phyloP scores from a whole-genome alignment of 257 asterid genomes.

The Gardenia jasminoides region DNA sequence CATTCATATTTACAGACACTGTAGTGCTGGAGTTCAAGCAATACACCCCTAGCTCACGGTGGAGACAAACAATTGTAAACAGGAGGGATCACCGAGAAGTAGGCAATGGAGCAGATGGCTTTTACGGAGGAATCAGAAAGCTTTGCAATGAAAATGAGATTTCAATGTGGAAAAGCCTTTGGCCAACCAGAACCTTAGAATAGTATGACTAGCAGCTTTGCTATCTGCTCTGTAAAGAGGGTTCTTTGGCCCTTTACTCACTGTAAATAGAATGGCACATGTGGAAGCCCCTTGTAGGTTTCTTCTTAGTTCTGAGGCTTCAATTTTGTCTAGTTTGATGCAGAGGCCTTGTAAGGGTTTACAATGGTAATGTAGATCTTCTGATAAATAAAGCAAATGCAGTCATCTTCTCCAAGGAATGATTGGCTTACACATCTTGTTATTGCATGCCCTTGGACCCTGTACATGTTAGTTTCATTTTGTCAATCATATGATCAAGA shows the following conservation, averaged over 20 bases:
- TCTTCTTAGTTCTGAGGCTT: slow-evolving; percentile 7
- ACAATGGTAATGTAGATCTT: neutral
- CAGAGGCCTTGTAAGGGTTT: neutral
- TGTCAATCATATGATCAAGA: neutral
- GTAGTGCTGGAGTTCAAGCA: slow-evolving; percentile 86
- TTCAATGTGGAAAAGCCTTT: slow-evolving; percentile 59
- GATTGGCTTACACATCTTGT: neutral
- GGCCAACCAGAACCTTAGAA: slow-evolving; percentile 54
- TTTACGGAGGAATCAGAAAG: slow-evolving; percentile 85
- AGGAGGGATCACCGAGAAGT: slow-evolving; percentile 64
- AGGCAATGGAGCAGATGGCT: slow-evolving; percentile 69
- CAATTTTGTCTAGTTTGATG: slow-evolving; percentile 13
- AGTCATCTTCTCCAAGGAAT: neutral
- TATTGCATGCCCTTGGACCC: neutral
- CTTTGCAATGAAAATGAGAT: slow-evolving; percentile 53
- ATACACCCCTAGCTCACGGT: slow-evolving; percentile 52
- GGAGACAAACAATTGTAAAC: slow-evolving; percentile 55
- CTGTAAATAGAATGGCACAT: slow-evolving; percentile 30
- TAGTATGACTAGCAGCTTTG: slow-evolving; percentile 16
- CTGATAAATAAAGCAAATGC: neutral
- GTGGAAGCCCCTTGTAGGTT: neutral
- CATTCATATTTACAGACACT: slow-evolving; percentile 37
- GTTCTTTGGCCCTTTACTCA: slow-evolving; percentile 1
- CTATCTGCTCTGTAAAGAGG: slow-evolving; percentile 9
- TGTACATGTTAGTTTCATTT: neutral